Conservation (phyloP, 306 rosid species). For the Delonix regia region DNA sequence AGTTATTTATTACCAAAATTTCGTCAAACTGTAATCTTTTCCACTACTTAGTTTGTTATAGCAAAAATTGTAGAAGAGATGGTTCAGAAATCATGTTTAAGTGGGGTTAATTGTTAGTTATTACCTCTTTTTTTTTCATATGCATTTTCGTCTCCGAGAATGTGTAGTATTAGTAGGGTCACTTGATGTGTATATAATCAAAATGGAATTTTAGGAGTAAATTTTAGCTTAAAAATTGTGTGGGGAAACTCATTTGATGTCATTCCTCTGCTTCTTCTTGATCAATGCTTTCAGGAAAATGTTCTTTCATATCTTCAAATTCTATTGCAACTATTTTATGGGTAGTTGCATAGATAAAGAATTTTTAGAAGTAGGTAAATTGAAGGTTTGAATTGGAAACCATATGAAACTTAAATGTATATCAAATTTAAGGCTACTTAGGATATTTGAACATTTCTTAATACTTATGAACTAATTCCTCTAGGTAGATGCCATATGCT, state of each 20-base stretch:
- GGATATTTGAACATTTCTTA: background rate
- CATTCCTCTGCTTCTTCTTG: background rate
- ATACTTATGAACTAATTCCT: background rate
- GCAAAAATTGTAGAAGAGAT: background rate
- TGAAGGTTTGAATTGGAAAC: background rate
- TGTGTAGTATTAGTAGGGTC: slow-evolving; percentile 20
- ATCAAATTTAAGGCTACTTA: background rate
- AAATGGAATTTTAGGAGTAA: slow-evolving; percentile 1
- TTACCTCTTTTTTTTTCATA: background rate
- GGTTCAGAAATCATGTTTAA: too few species aligned
- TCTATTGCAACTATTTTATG: background rate
- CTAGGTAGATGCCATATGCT: background rate
- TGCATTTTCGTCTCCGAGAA: too few species aligned
- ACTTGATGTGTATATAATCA: background rate
- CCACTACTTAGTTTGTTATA: background rate
- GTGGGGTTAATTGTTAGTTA: background rate
- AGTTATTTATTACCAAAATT: background rate
- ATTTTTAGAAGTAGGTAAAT: background rate
- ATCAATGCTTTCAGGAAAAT: background rate
- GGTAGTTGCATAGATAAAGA: background rate
- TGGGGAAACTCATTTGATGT: background rate
- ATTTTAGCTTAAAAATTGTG: background rate
- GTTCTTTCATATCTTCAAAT: background rate
- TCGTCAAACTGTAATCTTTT: slow-evolving; percentile 4
- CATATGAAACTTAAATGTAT: background rate